These are phyloP conservation scores for Aspergillus cavernicola DNA, from an alignment of 495 filamentous ascomycete genomes.

Conservation along the genomic window DNA sequence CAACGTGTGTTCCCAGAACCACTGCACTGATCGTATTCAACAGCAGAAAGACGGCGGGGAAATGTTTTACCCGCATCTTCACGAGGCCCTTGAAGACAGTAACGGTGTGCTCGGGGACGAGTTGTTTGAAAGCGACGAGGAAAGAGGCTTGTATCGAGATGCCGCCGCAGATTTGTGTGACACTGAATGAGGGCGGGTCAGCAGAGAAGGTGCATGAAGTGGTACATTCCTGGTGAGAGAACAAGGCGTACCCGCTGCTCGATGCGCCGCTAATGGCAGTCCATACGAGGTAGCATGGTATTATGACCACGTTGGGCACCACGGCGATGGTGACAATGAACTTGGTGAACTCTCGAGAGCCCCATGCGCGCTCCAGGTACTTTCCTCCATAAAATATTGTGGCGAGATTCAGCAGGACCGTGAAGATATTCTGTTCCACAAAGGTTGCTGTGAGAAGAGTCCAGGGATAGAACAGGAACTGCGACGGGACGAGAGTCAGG, in stretches of 20 bases:
- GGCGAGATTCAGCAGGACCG: constrained; percentile 69
- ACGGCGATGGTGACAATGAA: constrained; percentile 76
- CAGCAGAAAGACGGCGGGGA: constrained; percentile 84
- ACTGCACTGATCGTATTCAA: constrained; percentile 73
- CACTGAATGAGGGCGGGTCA: constrained; percentile 46
- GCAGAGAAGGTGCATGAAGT: constrained; percentile 28
- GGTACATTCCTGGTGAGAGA: constrained; percentile 19
- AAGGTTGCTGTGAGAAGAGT: constrained; percentile 81
- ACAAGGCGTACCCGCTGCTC: constrained; percentile 59
- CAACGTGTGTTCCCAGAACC: constrained; percentile 81
- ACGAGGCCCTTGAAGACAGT: constrained; percentile 82
- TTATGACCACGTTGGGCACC: constrained; percentile 74
- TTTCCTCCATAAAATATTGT: constrained; percentile 91
- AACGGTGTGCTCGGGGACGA: constrained; percentile 97
- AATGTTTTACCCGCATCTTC: constrained; percentile 89
- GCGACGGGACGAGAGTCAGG: constrained; percentile 78
- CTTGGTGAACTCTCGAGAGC: constrained; percentile 85
- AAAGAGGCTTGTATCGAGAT: constrained; percentile 89
- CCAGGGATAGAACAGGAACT: constrained; percentile 87
- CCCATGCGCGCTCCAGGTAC: constrained; percentile 95
- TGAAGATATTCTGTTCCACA: constrained; percentile 91
- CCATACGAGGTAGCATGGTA: constrained; percentile 67
- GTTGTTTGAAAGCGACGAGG: constrained; percentile 96
- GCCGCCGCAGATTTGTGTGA: constrained; percentile 77
- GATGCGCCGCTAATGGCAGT: constrained; percentile 67